Percentiles rank a stretch among this genome's conserved stretches.
Evolutionary conservation across 2,329 filamentous ascomycete genomes (phyloP).

Genomic region (Catunica adiposa): DNA sequence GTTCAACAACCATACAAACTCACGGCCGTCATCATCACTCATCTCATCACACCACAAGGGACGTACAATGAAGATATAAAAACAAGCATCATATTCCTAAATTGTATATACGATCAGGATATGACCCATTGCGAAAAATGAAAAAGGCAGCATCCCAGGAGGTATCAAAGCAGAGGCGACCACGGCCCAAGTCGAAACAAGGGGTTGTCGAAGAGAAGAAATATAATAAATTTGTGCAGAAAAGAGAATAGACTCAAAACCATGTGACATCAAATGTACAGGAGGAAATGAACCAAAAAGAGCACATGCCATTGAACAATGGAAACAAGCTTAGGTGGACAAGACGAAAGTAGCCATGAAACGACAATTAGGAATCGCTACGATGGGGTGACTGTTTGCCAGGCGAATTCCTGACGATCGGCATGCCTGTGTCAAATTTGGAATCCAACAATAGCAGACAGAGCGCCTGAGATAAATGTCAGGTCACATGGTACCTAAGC

Average conservation of each 20-base stretch:
- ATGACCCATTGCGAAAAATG: slow-evolving; percentile 10
- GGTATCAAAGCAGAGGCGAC: slow-evolving; percentile 11
- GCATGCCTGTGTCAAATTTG: background rate
- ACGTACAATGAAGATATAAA: background rate
- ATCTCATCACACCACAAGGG: background rate
- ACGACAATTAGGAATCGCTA: background rate
- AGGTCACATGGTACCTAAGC: background rate
- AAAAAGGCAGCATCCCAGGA: slow-evolving; percentile 9
- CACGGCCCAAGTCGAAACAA: slow-evolving; percentile 3
- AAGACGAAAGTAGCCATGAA: background rate
- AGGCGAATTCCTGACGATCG: background rate
- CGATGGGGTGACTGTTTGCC: background rate
- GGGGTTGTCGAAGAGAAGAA: background rate
- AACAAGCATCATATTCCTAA: slow-evolving; percentile 11
- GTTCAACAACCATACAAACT: background rate
- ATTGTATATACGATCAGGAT: slow-evolving; percentile 12
- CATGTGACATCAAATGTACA: slow-evolving; percentile 7
- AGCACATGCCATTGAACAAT: slow-evolving; percentile 1
- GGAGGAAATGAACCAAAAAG: slow-evolving; percentile 4
- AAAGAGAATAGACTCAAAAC: slow-evolving; percentile 9
- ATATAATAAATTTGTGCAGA: background rate
- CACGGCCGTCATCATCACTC: background rate
- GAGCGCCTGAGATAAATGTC: background rate
- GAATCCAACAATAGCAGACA: background rate
- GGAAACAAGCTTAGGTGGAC: background rate